Evolutionary conservation across 306 rosid species (phyloP), one percentile per base, ranked within the genome.

Genomic region (Cucurbita pepo): DNA sequence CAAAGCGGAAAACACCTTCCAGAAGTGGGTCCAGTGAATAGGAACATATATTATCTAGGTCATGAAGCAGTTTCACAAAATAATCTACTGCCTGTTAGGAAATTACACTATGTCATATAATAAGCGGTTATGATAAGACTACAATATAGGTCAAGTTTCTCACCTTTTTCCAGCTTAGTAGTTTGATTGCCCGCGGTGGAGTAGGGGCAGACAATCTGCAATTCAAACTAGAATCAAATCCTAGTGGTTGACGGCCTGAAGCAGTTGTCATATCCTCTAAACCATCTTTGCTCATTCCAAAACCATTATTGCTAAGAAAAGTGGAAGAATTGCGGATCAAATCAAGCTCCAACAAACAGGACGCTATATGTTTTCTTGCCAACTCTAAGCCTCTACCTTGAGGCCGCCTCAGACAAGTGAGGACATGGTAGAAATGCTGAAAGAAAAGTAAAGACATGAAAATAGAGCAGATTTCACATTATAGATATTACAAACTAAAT

Each of bases 301-400:
- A 69, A 75, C 80, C 75, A 80, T 69, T 85, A 56, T 82, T 79
- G 83, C 86, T 87, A 57, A 94, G 92, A 79, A 94, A 88, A 50
- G 82, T 88, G 8, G 92, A 87, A 18, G 90, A 88, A 71, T 82
- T 87, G 74, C 44, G 81, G 64, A 86, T 78, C 79, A 72, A 19
- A 57, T 82, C 86, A 75, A 94, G 82, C 85, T 94, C 98, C 69
- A 83, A 78, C 78, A 87, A 80, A 83, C 98, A 89, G 44, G 88
- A 81, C 25, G 86, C 86, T 83, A 90, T 89, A 84, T 94, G 98
- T 70, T 94, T 91, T 78, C 97, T 90, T 36, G 96, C 98, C 82
- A 94, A 79, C 89, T 90, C 97, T 83, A 87, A 86, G 16, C 98
- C 98, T 80, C 96, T 88, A 62, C 98, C 98, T 89, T 89, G 98